Base-by-base conservation (phyloP, 768 basidiomycete genomes). In the Stropharia rugosoannulata region DNA sequence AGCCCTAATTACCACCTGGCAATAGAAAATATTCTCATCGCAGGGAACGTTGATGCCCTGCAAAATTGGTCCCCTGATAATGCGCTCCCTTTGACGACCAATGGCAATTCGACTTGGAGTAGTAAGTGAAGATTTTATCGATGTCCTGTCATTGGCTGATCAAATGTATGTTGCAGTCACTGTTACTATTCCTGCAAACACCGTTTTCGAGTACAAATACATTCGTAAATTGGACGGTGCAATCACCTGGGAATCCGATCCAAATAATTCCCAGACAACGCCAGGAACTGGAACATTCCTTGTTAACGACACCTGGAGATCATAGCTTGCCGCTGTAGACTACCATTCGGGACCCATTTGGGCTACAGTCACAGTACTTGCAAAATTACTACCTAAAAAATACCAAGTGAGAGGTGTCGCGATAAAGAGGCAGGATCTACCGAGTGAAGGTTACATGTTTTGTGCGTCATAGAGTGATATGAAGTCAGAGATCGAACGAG, bases 161-260 rank as follows among this genome's bases (percentile, higher is more conserved):
- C 22, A 6, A 32, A 4, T 42, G 52, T 52, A 12, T 46, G 10
- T 11, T 27, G 15, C 22, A 87, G 86, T 84, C 49, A 86, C 83
- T 5, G 75, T 89, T 8, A 74, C 72, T 22, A 65, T 89, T 19
- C 85, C 85, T 0, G 82, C 81, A 16, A 79, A 68, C 61, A 78
- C 81, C 2, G 60, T 61, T 41, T 74, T 90, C 51, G 71, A 87
- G 68, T 91, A 88, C 78, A 90, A 90, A 68, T 91, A 85, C 67
- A 81, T 90, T 66, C 75, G 81, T 57, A 88, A 80, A 62, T 57
- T 68, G 58, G 80, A 81, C 47, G 84, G 80, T 3, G 63, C 64
- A 10, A 74, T 87, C 48, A 84, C 79, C 11, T 91, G 90, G 90
- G 87, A 90, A 70, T 69, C 70, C 25, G 89, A 87, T 64, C 86